Percentiles rank a stretch among this genome's conserved stretches.
These are phyloP conservation scores for Fistulinella prunicolor DNA, from an alignment of 768 basidiomycete genomes.

Conservation along the genomic window DNA sequence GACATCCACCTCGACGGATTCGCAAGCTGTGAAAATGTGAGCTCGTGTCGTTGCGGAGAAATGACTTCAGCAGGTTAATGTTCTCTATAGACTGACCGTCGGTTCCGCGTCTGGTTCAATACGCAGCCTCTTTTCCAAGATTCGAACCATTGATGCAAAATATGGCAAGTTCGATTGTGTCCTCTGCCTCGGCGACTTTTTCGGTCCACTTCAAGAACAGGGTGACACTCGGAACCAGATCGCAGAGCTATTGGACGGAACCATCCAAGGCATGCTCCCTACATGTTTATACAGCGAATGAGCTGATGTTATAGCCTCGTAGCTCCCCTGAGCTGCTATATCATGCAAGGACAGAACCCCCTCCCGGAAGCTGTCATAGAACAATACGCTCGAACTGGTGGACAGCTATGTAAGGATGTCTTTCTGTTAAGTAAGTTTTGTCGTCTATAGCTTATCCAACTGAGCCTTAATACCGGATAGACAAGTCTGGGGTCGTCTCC, in stretches of 20 bases:
- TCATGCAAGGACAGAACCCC: conserved; percentile 82
- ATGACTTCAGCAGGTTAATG: neutral
- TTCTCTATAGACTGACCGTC: conserved; percentile 57
- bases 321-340: conserved; percentile 90
- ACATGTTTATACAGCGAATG: neutral
- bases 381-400: conserved; percentile 71
- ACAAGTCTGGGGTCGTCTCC: conserved; percentile 76
- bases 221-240: conserved; percentile 49
- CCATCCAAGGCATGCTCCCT: conserved; percentile 54
- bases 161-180: conserved; percentile 90
- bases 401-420: conserved; percentile 79
- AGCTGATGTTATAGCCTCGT: conserved; percentile 16
- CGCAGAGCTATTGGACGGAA: conserved; percentile 59
- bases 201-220: conserved; percentile 51
- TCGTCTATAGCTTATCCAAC: neutral
- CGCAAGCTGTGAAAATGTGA: conserved; percentile 32
- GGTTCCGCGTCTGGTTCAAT: conserved; percentile 79
- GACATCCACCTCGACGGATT: conserved; percentile 19
- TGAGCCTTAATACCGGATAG: conserved; percentile 37
- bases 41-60: conserved; percentile 3
- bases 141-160: conserved; percentile 82
- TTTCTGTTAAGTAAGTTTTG: conserved; percentile 73
- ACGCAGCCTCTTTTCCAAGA: conserved; percentile 71
- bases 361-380: conserved; percentile 72
- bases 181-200: conserved; percentile 84